A percentile compares a stretch with the other conserved stretches of the same genome.
Evolutionary conservation across 305 asterid species (phyloP).

Genomic region (Solanum hybrid): DNA sequence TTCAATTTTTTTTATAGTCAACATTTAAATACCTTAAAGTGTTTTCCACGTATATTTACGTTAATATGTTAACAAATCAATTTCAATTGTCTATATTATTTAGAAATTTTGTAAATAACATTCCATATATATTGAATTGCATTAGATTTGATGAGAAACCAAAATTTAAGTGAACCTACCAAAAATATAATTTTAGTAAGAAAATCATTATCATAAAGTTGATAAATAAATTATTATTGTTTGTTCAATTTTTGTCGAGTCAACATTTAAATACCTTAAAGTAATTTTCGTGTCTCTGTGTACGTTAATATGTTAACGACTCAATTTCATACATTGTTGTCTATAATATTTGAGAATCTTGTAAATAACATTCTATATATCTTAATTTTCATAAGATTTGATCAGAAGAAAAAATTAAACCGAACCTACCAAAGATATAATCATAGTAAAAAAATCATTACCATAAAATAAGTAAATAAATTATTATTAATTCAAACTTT

Average conservation of each 20-base stretch:
- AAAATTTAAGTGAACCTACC: too few relatives aligned
- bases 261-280: not conserved
- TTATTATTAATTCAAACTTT: too few relatives aligned
- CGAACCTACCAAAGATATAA: too few relatives aligned
- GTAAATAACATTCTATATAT: not conserved
- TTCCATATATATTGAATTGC: not conserved
- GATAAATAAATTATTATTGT: not conserved
- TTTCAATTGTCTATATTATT: not conserved
- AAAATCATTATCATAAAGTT: not conserved
- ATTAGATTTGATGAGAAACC: not conserved
- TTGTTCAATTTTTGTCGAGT: not conserved
- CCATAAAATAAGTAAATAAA: too few relatives aligned
- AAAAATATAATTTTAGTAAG: not conserved
- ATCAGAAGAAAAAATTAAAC: not conserved
- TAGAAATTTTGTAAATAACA: too few relatives aligned
- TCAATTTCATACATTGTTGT: not conserved
- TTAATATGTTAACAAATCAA: not conserved
- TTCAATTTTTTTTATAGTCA: not conserved
- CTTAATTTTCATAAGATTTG: not conserved
- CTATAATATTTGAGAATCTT: not conserved
- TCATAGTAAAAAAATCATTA: too few relatives aligned
- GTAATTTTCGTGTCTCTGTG: not conserved
- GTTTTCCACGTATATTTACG: not conserved
- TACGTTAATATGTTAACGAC: not conserved
- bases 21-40: not conserved